Conservation (phyloP, 345 rosid genomes). For the Euphorbia peplus region DNA sequence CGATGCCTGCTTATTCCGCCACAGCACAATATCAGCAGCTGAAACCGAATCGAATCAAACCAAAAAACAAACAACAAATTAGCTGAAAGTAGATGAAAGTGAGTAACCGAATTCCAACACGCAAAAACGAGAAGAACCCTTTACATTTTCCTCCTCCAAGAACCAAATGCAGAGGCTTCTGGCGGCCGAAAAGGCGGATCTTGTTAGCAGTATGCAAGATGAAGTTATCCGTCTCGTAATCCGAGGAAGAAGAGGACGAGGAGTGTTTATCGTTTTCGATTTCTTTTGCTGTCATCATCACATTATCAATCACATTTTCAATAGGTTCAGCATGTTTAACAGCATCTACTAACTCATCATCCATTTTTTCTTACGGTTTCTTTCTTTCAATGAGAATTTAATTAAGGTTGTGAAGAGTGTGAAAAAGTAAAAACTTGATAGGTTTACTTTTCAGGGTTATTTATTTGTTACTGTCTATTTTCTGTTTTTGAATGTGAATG, state of each 20-base stretch:
- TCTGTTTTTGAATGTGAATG: slow-evolving; percentile 1
- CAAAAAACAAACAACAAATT: not conserved
- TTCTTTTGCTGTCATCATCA: not conserved
- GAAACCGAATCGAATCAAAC: not conserved
- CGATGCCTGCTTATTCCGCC: slow-evolving; percentile 27
- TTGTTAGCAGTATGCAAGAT: slow-evolving; percentile 18
- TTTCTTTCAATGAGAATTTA: not conserved
- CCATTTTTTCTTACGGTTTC: not conserved
- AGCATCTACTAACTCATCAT: slow-evolving; percentile 14
- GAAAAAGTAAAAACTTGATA: not conserved
- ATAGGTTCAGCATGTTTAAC: slow-evolving; percentile 7
- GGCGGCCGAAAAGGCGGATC: slow-evolving; percentile 40
- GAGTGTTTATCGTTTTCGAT: not conserved
- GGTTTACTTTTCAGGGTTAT: not conserved
- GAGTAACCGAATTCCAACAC: too few species aligned
- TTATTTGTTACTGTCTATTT: not conserved
- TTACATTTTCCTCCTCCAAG: slow-evolving; percentile 46
- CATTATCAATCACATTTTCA: slow-evolving; percentile 8
- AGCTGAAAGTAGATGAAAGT: too few species aligned
- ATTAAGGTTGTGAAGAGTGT: not conserved
- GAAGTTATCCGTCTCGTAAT: slow-evolving; percentile 21
- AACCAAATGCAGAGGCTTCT: slow-evolving; percentile 40
- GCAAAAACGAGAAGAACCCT: not conserved
- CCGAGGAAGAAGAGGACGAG: slow-evolving; percentile 27
- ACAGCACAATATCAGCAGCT: slow-evolving; percentile 27